Percentiles rank a stretch among this genome's conserved stretches.
Evolutionary conservation across 495 filamentous ascomycete species (phyloP).

Genomic region (Hypomontagnella monticulosa): DNA sequence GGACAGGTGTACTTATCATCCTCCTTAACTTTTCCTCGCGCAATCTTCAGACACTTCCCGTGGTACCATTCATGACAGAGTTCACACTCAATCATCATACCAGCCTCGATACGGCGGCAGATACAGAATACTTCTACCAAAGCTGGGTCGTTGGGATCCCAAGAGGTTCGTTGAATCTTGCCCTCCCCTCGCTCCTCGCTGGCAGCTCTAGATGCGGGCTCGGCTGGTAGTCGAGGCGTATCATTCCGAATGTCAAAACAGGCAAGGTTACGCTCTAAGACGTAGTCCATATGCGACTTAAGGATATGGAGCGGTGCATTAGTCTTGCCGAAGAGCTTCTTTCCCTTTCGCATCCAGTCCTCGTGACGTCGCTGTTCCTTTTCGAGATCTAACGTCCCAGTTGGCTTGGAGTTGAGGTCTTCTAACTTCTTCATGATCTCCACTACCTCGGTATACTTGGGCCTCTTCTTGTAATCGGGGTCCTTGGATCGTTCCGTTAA

Average conservation of each 20-base stretch:
- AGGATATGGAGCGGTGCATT: conserved; percentile 97
- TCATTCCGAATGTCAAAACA: conserved; percentile 92
- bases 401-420: conserved; percentile 89
- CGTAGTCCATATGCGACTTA: conserved; percentile 91
- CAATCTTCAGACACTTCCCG: conserved; percentile 98
- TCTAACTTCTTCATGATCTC: conserved; percentile 87
- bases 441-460: conserved; percentile 88
- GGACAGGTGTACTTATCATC: conserved; percentile 98
- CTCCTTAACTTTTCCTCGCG: conserved; percentile 95
- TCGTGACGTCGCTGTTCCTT: conserved; percentile 95
- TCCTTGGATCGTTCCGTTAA: conserved; percentile 81
- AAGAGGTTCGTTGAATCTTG: conserved; percentile 50
- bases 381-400: conserved; percentile 90
- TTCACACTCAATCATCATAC: conserved; percentile 99
- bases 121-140: conserved; percentile 94
- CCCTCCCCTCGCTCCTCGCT: conserved; percentile 65
- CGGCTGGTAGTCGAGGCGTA: conserved; percentile 86
- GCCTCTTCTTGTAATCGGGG: conserved; percentile 78
- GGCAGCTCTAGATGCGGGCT: conserved; percentile 87
- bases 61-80: conserved; percentile 99
- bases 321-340: conserved; percentile 98
- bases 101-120: conserved; percentile 89
- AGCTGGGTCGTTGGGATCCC: conserved; percentile 57
- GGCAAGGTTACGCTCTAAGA: conserved; percentile 83
- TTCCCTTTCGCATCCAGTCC: conserved; percentile 99